phyloP scores from a whole-genome alignment of 148 eudicot species.

The Nyssa sinensis region DNA sequence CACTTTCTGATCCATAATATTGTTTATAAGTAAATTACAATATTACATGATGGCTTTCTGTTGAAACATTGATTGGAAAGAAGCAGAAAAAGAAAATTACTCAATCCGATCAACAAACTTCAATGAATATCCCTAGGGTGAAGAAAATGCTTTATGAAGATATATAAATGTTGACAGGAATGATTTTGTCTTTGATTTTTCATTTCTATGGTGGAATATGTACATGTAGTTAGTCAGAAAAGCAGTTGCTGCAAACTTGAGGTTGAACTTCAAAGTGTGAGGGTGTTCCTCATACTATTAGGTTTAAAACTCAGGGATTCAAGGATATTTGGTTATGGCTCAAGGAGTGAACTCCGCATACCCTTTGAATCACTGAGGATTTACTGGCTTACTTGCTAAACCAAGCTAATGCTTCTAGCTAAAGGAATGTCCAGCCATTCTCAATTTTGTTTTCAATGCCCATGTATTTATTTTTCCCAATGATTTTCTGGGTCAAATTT shows the following conservation, averaged over 20 bases:
- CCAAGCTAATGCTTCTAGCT: not conserved
- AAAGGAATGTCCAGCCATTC: no score
- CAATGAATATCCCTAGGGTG: no score
- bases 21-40: not conserved
- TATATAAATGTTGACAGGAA: not conserved
- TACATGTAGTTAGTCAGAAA: not conserved
- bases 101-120: no score
- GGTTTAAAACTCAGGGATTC: no score
- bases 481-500: not conserved
- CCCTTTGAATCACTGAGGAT: not conserved
- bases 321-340: not conserved
- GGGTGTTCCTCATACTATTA: not conserved
- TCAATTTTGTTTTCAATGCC: no score
- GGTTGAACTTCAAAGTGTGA: constrained; percentile 1
- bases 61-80: no score
- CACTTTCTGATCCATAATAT: not conserved
- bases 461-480: not conserved
- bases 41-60: no score
- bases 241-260: not conserved
- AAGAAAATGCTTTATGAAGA: not conserved
- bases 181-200: not conserved
- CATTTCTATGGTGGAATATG: not conserved
- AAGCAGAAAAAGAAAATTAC: no score
- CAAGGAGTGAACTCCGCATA: not conserved
- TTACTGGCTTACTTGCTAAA: not conserved